These are phyloP conservation scores for Warburgia ugandensis DNA, from an alignment of 164 flowering plant genomes.

Conservation along the genomic window DNA sequence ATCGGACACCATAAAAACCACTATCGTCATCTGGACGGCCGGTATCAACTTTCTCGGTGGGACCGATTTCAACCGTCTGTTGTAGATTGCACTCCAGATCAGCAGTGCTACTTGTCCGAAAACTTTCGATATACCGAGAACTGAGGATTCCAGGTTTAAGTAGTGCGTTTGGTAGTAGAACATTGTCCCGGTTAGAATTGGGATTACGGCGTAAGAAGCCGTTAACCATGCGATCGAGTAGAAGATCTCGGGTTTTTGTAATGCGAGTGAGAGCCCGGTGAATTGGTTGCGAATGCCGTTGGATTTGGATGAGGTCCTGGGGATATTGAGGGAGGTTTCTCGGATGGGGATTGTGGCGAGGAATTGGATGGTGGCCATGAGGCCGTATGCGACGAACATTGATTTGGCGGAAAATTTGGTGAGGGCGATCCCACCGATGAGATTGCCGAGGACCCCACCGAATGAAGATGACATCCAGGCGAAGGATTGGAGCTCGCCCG, in stretches of 20 bases:
- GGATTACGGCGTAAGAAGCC: slow-evolving; percentile 67
- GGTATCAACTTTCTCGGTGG: slow-evolving; percentile 62
- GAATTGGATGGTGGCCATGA: slow-evolving; percentile 54
- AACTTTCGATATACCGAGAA: slow-evolving; percentile 80
- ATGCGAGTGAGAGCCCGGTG: slow-evolving; percentile 37
- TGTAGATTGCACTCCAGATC: slow-evolving; percentile 62
- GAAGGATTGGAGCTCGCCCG: slow-evolving; percentile 78
- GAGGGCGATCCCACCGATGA: slow-evolving; percentile 57
- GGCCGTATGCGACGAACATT: slow-evolving; percentile 56
- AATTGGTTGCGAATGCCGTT: slow-evolving; percentile 53
- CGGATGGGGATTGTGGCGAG: slow-evolving; percentile 36
- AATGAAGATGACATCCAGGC: slow-evolving; percentile 67
- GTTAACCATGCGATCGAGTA: slow-evolving; percentile 77
- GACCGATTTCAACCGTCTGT: slow-evolving; percentile 40
- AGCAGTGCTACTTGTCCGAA: slow-evolving; percentile 82
- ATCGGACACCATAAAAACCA: slow-evolving; percentile 72
- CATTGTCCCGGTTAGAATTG: slow-evolving; percentile 79
- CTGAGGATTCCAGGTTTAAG: slow-evolving; percentile 51
- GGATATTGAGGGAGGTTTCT: slow-evolving; percentile 69
- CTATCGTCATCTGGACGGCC: slow-evolving; percentile 52
- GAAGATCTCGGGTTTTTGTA: slow-evolving; percentile 57
- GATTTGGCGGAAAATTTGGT: slow-evolving; percentile 36
- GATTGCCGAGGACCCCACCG: slow-evolving; percentile 88
- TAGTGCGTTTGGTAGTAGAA: slow-evolving; percentile 86
- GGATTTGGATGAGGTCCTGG: slow-evolving; percentile 29